These are phyloP conservation scores for Triticum aestivum DNA, from an alignment of 176 grass and related monocot species.

Conservation along the genomic window DNA sequence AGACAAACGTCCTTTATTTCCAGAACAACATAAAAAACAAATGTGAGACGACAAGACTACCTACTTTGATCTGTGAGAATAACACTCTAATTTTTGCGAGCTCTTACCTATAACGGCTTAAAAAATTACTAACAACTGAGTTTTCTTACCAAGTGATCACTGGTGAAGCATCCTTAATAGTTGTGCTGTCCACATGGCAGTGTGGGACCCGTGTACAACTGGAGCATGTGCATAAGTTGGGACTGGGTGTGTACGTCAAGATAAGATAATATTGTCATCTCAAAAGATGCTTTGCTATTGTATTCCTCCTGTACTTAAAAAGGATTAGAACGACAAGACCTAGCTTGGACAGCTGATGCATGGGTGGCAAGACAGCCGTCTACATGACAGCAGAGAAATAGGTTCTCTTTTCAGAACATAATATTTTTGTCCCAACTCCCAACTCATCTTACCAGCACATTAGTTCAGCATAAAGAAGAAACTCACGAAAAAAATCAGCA, in stretches of 20 bases:
- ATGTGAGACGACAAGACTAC: no score
- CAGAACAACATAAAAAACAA: no score
- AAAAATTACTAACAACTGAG: background rate
- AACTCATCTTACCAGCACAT: background rate
- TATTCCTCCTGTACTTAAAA: background rate
- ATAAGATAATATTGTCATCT: conserved; percentile 37
- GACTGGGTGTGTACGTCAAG: background rate
- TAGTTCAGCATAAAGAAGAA: no score
- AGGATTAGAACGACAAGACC: conserved; percentile 1
- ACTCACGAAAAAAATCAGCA: no score
- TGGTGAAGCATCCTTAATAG: background rate
- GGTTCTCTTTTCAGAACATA: background rate
- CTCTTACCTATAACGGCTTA: background rate
- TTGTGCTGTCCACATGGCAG: conserved; percentile 23
- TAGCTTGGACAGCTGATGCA: background rate
- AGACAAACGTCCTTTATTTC: no score
- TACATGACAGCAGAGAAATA: background rate
- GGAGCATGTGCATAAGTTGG: conserved; percentile 40
- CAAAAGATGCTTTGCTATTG: conserved; percentile 19
- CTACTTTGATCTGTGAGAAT: no score
- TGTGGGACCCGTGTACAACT: background rate
- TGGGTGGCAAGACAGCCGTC: conserved; percentile 13
- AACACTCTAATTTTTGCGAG: background rate
- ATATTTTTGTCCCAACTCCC: background rate
- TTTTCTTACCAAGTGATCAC: background rate